These are phyloP conservation scores for Oenanthe javanica DNA, from an alignment of 140 eudicot genomes.

Conservation along the genomic window DNA sequence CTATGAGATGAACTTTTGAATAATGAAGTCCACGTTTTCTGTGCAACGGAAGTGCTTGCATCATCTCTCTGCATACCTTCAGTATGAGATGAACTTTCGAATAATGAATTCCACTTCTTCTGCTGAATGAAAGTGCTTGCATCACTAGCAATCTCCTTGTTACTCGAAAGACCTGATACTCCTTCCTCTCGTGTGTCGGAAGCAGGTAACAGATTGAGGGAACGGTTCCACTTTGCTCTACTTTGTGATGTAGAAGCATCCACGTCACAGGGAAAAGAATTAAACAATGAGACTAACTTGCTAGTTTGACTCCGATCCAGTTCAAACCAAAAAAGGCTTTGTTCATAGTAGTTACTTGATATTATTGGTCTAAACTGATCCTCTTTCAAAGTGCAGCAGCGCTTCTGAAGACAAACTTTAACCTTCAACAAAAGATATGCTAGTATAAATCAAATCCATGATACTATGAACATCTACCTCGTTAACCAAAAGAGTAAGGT, in stretches of 20 bases:
- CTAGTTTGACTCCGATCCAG: conserved; percentile 46
- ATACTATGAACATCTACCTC: background rate
- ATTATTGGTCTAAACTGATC: conserved; percentile 43
- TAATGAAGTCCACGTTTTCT: conserved; percentile 5
- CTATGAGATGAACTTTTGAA: conserved; percentile 1
- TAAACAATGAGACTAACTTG: conserved; percentile 35
- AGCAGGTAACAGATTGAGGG: conserved; percentile 8
- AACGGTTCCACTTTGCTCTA: conserved; percentile 16
- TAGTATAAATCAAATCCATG: background rate
- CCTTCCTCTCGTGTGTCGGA: conserved; percentile 3
- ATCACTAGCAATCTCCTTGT: background rate
- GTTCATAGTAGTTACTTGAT: conserved; percentile 39
- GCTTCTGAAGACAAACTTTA: conserved; percentile 7
- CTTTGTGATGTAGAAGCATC: conserved; percentile 4
- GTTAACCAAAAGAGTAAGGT: background rate
- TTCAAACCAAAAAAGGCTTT: conserved; percentile 51
- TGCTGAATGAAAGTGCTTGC: conserved; percentile 8
- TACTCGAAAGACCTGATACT: conserved; percentile 5
- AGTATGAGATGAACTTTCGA: background rate
- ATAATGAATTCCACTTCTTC: background rate
- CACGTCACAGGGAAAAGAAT: conserved; percentile 21
- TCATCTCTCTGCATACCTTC: background rate
- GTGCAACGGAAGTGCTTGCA: conserved; percentile 12
- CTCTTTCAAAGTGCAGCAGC: conserved; percentile 38
- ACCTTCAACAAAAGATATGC: conserved; percentile 10